Evolutionary conservation across 192 early-diverging fungal genomes (phyloP), one percentile per base, ranked within the genome.

Genomic region (Chytriomyces confervae): DNA sequence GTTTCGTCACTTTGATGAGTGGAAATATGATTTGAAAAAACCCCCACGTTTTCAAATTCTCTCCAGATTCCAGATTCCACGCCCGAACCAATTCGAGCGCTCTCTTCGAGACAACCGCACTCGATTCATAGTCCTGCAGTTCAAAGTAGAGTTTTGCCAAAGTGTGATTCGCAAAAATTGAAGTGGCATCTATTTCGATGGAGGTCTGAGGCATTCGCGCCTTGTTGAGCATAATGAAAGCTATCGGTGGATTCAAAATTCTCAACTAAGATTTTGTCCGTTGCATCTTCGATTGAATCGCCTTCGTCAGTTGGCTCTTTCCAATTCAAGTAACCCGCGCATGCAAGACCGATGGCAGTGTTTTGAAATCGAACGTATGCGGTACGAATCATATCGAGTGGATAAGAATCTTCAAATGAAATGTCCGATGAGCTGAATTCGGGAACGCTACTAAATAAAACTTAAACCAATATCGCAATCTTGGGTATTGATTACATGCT

Each of bases 101-200:
- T 36, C 66, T 76, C 50, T 76, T 76, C 49, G 29, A 76, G 20
- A 66, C 13, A 0, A 23, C 64, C 11, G 53, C 51, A n/a, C 61
- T 27, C 13, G 74, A 74, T 16, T 76, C 74, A 51, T 24, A 76
- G 61, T 76, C 74, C 47, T 50, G 10, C 6, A 50, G 43, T 64
- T 50, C 48, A 24, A 51, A 66, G 27, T 18, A 66, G 11, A 76
- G 9, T 7, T 6, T 44, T n/a, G 74, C 11, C 10, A 76, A 49
- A 11, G 50, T 50, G 62, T 66, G 24, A 13, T 7, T 50, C 9
- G 48, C 48, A 43, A 76, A 76, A 16, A 76, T 9, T 29, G 49
- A 66, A n/a, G 48, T 18, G 61, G 11, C 5, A n/a, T 69, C 69
- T 45, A 45, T 43, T 62, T 69, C 68, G 43, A 45, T 51, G 60